Base-by-base conservation (phyloP, 2,329 filamentous ascomycete species). In the Pestalotiopsis sp. region DNA sequence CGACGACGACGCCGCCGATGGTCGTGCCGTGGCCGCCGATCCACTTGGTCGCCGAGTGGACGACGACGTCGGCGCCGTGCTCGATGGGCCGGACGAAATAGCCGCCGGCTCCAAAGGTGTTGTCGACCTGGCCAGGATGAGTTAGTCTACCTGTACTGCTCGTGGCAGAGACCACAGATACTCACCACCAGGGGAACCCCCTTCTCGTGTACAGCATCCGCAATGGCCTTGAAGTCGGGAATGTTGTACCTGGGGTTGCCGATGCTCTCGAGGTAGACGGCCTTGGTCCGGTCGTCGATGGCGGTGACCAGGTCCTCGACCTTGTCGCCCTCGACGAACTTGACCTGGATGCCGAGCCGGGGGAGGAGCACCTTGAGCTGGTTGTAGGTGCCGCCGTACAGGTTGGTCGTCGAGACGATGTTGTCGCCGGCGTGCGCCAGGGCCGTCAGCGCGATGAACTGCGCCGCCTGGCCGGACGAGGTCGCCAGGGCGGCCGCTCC, bases 371-470 rank as follows among this genome's bases (percentile, higher is more conserved):
- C 94, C 84, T 98, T 98, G 83, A 98, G 90, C 84, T 98, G 95
- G 52, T 98, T 98, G 86, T 97, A 98, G 17, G 95, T 98, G 79
- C 95, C 95, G 73, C 95, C 95, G 82, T 98, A 97, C 68, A 98
- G 85, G 82, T 97, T 97, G 64, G 91, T 91, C 6, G 95, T 97
- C 13, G 93, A 92, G 65, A 98, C 88, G 74, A 98, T 97, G 85
- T 98, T 98, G 85, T 98, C 95, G 62, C 95, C 95, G 0, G 90
- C 88, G 70, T 93, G 90, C 4, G 94, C 94, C n/a, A 98, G 90
- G 6, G 94, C 91, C 27, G 90, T 86, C 76, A 98, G 91, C 68
- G 94, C 86, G 86, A 98, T 95, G 85, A 98, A 97, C 79, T 98
- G 95, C 1, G 95, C 95, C 3, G 93, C 89, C 81, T 97, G 94